Base-by-base conservation (phyloP, 2,329 filamentous ascomycete species). In the Claviceps pusilla region DNA sequence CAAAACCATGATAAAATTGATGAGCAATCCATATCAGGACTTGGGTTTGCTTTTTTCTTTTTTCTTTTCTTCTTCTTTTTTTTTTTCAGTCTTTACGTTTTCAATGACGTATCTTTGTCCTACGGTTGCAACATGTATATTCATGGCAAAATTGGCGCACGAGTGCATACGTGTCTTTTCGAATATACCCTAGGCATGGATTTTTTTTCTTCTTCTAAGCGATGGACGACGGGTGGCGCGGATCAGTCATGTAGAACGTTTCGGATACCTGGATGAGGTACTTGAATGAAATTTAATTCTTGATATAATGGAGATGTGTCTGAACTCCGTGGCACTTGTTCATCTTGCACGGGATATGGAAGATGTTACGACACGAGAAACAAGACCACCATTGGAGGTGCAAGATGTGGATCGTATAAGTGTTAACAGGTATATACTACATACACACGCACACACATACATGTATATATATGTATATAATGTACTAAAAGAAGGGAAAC, bases 111-210 rank as follows among this genome's bases (percentile, higher is more conserved):
- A 16, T 37, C 33, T n/a, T 41, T 50, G 19, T n/a, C 37, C 28
- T 19, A 42, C 16, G 7, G 41, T 31, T 31, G 39, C 4, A 28
- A 29, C 41, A 52, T 46, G 28, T 42, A 52, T 46, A 43, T 41
- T 50, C 24, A 57, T 41, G 57, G 57, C 31, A n/a, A 12, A 51
- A 37, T 47, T 24, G 42, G 48, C 39, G 53, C 42, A 39, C 12
- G 51, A 49, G n/a, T 48, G 45, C 28, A 37, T 45, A 39, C 12
- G 31, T 45, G 35, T 45, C 14, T 31, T 33, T 45, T 50, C 47
- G 50, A 31, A 51, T 48, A 51, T 53, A 54, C 48, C 51, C 48
- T 14, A 29, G 42, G 42, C 33, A 48, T 57, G 33, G 47, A 46
- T 35, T 47, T 14, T 45, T 54, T 11, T 14, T 11, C 3, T 50